phyloP scores from a whole-genome alignment of 148 eudicot species.

The Silene uniflora region DNA sequence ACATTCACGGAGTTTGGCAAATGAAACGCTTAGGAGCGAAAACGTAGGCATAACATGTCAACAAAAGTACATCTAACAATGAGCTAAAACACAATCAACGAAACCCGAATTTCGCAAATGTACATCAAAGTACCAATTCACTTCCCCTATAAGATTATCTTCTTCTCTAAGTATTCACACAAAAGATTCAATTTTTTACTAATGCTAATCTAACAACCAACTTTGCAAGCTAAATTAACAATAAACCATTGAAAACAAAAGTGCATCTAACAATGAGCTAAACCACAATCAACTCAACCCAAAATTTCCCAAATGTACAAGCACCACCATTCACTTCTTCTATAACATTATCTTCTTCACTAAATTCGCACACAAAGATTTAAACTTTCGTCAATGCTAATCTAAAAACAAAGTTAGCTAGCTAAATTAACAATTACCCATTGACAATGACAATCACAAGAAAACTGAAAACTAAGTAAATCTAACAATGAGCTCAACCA shows the following conservation, averaged over 20 bases:
- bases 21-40: not conserved
- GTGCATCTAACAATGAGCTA: constrained; percentile 7
- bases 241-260: not conserved
- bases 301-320: not conserved
- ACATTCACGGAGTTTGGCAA: no score
- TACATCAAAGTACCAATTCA: not conserved
- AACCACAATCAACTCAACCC: not conserved
- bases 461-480: no score
- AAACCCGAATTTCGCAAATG: no score
- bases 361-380: not conserved
- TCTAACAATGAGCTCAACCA: not conserved
- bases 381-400: not conserved
- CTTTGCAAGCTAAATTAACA: not conserved
- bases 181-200: not conserved
- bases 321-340: not conserved
- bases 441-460: not conserved
- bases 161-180: not conserved
- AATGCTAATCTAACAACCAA: not conserved
- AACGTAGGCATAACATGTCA: not conserved
- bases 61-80: constrained; percentile 5
- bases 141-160: no score
- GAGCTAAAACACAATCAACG: not conserved
- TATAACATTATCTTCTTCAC: no score
- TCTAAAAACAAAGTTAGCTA: not conserved
- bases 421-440: not conserved